Evolutionary conservation across 1,284 basidiomycete species (phyloP).

Genomic region (Mrakiaceae sp.): DNA sequence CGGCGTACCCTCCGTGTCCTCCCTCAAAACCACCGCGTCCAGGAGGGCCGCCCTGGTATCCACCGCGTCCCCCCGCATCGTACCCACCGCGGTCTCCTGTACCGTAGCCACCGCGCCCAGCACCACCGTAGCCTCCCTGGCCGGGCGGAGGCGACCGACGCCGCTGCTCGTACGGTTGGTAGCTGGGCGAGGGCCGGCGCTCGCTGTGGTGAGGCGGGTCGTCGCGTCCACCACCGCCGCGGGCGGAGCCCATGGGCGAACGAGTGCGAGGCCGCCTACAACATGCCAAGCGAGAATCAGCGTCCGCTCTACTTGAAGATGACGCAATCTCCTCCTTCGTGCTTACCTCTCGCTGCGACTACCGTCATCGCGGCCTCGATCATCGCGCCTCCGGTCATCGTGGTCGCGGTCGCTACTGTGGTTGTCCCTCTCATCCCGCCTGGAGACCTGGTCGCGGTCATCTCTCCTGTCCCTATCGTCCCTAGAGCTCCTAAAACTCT

Average conservation of each 20-base stretch:
- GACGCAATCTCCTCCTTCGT: too few species aligned
- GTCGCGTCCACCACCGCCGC: constrained; percentile 23
- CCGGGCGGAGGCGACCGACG: constrained; percentile 38
- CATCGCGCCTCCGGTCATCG: constrained; percentile 25
- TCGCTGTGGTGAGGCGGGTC: constrained; percentile 8
- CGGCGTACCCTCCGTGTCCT: constrained; percentile 24
- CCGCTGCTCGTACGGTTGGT: constrained; percentile 6
- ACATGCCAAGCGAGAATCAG: neutral
- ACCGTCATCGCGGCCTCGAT: neutral
- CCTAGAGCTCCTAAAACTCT: neutral
- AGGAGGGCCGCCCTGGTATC: constrained; percentile 15
- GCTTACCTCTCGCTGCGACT: neutral
- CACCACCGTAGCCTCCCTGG: constrained; percentile 40
- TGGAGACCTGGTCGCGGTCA: constrained; percentile 23
- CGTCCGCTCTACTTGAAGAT: neutral
- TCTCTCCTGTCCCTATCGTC: constrained; percentile 36
- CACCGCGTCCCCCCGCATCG: constrained; percentile 16
- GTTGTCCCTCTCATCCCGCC: constrained; percentile 19
- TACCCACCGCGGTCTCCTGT: constrained; percentile 22
- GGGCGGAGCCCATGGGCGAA: constrained; percentile 19
- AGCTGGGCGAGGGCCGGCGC: constrained; percentile 10
- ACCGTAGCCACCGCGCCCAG: constrained; percentile 22
- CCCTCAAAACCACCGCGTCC: neutral
- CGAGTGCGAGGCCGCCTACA: too few species aligned
- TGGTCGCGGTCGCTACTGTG: constrained; percentile 41